A percentile compares a stretch with the other conserved stretches of the same genome.
Evolutionary conservation across 1,139 yeast species (phyloP).

Genomic region (Geotrichum europaeum): DNA sequence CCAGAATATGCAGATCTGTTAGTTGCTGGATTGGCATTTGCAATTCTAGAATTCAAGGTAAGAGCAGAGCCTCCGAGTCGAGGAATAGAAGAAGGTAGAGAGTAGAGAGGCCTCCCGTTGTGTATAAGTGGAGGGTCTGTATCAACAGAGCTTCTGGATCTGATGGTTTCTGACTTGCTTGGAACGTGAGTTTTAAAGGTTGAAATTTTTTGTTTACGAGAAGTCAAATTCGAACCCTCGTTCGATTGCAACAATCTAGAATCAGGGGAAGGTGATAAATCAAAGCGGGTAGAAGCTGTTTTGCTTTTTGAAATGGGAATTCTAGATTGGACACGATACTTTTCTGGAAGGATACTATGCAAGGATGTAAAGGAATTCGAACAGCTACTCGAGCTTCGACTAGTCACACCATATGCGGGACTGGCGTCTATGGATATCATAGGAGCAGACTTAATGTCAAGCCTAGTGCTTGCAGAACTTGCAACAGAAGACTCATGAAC

Average conservation of each 20-base stretch:
- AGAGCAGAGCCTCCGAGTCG: neutral
- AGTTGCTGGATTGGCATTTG: neutral
- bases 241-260: neutral
- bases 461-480: neutral
- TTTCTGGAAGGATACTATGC: neutral
- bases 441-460: neutral
- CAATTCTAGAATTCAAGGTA: neutral
- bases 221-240: neutral
- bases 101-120: slow-evolving; percentile 3
- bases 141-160: neutral
- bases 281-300: neutral
- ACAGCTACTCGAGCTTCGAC: neutral
- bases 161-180: neutral
- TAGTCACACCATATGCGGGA: neutral
- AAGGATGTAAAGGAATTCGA: neutral
- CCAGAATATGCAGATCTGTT: neutral
- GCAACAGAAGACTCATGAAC: neutral
- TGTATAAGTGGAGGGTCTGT: neutral
- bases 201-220: neutral
- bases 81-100: neutral
- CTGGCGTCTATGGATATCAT: neutral
- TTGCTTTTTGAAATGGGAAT: neutral
- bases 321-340: neutral
- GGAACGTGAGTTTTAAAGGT: neutral
- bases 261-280: neutral